A percentile compares a stretch with the other conserved stretches of the same genome.
These are phyloP conservation scores for Geranomyces michiganensis DNA, from an alignment of 192 early-diverging fungal genomes.

Conservation along the genomic window DNA sequence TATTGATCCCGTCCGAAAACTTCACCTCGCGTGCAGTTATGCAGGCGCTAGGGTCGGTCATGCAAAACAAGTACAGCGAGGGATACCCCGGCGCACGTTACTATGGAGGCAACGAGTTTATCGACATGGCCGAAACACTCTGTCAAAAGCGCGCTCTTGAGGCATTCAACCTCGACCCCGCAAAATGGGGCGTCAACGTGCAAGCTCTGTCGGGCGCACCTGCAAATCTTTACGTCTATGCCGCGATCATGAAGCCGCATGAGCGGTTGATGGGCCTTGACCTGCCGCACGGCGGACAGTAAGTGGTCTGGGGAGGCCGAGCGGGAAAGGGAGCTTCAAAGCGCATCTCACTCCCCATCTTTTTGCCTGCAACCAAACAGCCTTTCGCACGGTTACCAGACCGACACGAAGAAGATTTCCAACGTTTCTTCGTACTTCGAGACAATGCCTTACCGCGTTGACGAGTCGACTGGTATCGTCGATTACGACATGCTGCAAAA, in stretches of 20 bases:
- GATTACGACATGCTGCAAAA: slow-evolving; percentile 89
- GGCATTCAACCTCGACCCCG: slow-evolving; percentile 78
- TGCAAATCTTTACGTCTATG: slow-evolving; percentile 97
- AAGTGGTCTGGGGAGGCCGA: slow-evolving; percentile 35
- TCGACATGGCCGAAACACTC: slow-evolving; percentile 90
- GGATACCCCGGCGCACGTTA: slow-evolving; percentile 96
- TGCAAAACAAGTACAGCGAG: slow-evolving; percentile 99
- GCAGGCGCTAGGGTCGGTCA: slow-evolving; percentile 93
- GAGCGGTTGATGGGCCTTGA: slow-evolving; percentile 98
- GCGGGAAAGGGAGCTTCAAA: no score
- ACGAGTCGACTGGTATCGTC: slow-evolving; percentile 87
- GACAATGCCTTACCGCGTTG: slow-evolving; percentile 90
- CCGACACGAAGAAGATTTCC: slow-evolving; percentile 94
- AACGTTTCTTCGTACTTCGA: slow-evolving; percentile 95
- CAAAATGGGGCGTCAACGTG: slow-evolving; percentile 97
- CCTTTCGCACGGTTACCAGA: slow-evolving; percentile 98
- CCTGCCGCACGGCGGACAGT: slow-evolving; percentile 97
- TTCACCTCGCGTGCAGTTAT: slow-evolving; percentile 96
- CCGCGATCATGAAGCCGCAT: slow-evolving; percentile 92
- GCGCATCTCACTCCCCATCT: not conserved
- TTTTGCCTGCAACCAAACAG: slow-evolving; percentile 37
- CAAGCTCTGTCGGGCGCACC: slow-evolving; percentile 95
- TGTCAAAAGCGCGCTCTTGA: slow-evolving; percentile 97
- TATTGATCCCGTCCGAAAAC: slow-evolving; percentile 98
- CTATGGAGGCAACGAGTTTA: slow-evolving; percentile 99